Conservation (phyloP, 2,329 filamentous ascomycete species). For the Teratosphaeria viscida region DNA sequence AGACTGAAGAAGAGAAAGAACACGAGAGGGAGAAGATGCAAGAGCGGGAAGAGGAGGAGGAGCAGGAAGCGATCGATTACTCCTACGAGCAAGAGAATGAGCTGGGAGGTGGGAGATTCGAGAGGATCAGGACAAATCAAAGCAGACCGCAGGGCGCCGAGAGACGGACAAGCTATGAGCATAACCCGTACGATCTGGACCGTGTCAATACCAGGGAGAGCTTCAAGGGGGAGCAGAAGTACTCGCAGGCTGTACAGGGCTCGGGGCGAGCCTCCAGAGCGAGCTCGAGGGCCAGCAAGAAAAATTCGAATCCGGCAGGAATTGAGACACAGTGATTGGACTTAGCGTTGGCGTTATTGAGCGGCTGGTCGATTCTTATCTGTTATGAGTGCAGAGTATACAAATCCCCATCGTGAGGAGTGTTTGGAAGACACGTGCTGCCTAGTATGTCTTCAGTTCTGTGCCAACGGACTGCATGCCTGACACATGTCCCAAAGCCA, state of each 20-base stretch:
- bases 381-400: too few relatives aligned
- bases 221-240: slow-evolving; percentile 21
- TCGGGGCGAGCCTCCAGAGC: slow-evolving; percentile 1
- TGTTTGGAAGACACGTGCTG: too few relatives aligned
- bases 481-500: too few relatives aligned
- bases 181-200: slow-evolving; percentile 39
- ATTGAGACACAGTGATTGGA: neutral
- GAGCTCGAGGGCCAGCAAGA: slow-evolving; percentile 5
- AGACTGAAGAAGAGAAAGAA: neutral
- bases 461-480: too few relatives aligned
- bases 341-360: neutral
- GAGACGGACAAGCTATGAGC: slow-evolving; percentile 25
- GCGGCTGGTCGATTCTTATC: neutral
- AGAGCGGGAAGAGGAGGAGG: slow-evolving; percentile 21
- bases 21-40: neutral
- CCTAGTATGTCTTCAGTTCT: too few relatives aligned
- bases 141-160: slow-evolving; percentile 14
- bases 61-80: slow-evolving; percentile 21
- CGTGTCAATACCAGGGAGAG: slow-evolving; percentile 38
- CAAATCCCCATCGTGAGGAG: too few relatives aligned
- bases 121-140: slow-evolving; percentile 10
- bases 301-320: neutral
- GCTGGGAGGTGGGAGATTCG: slow-evolving; percentile 3
- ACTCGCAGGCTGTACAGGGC: neutral
- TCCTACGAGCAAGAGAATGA: slow-evolving; percentile 16